These are phyloP conservation scores for Neoboletus magnificus DNA, from an alignment of 768 basidiomycete species.

Conservation along the genomic window DNA sequence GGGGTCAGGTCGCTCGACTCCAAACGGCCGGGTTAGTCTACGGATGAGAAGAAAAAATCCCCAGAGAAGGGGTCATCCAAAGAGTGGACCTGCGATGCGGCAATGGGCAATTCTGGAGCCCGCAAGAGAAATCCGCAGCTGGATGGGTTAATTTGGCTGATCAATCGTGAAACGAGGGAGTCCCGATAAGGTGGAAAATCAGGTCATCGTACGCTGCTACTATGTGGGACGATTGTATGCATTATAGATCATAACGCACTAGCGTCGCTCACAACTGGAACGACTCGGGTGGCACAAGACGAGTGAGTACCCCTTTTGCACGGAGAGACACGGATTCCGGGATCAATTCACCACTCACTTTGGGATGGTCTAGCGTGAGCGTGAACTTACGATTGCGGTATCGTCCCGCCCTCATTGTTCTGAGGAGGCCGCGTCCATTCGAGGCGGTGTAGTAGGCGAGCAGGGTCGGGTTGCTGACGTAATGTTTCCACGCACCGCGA, in stretches of 20 bases:
- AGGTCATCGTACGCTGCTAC: background rate
- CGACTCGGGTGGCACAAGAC: background rate
- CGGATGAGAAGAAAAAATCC: background rate
- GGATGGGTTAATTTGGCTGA: no score
- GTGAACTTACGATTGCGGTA: background rate
- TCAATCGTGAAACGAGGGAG: background rate
- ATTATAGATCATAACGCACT: background rate
- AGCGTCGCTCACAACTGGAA: background rate
- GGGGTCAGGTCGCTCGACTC: background rate
- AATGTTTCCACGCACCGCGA: slow-evolving; percentile 31
- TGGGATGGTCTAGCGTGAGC: background rate
- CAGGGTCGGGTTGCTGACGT: slow-evolving; percentile 25
- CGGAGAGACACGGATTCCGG: background rate
- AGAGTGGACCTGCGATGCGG: background rate
- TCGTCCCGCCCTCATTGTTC: background rate
- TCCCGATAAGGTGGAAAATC: background rate
- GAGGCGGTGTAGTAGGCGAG: background rate
- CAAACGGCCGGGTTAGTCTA: background rate
- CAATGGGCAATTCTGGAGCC: background rate
- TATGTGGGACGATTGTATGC: background rate
- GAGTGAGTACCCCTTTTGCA: background rate
- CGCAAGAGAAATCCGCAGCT: background rate
- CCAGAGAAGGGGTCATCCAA: background rate
- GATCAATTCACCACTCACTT: background rate
- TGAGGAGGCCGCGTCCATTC: background rate